phyloP scores from a whole-genome alignment of 2,329 filamentous ascomycete genomes.

The Colletotrichum caudatum region DNA sequence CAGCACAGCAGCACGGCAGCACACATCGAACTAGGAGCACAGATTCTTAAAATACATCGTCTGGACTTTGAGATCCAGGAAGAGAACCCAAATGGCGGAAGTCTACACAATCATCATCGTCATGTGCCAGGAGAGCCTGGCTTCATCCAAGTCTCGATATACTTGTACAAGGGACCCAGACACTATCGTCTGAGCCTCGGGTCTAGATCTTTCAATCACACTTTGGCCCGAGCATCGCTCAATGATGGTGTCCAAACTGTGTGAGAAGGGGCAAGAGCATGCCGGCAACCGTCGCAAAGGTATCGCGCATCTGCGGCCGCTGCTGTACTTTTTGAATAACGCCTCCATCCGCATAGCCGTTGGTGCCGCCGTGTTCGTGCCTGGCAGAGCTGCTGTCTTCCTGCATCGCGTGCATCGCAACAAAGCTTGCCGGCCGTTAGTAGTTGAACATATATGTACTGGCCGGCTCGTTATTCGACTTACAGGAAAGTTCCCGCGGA shows the following conservation, averaged over 20 bases:
- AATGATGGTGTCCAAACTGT: conserved; percentile 82
- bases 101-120: conserved; percentile 38
- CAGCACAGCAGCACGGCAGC: background rate
- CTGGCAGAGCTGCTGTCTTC: conserved; percentile 70
- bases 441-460: background rate
- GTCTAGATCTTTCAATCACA: background rate
- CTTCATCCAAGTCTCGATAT: conserved; percentile 10
- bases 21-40: conserved; percentile 20
- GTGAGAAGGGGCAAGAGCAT: conserved; percentile 84
- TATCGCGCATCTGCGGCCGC: conserved; percentile 74
- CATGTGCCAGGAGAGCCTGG: conserved; percentile 25
- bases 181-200: background rate
- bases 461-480: conserved; percentile 51
- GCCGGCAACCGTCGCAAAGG: conserved; percentile 76
- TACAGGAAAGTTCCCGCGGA: conserved; percentile 96
- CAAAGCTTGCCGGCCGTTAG: conserved; percentile 71
- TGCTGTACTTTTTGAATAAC: conserved; percentile 62
- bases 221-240: background rate
- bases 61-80: conserved; percentile 7
- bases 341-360: conserved; percentile 62
- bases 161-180: conserved; percentile 9
- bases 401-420: conserved; percentile 99
- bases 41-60: conserved; percentile 27
- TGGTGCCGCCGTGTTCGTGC: conserved; percentile 64
- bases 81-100: conserved; percentile 9